Evolutionary conservation across 1,284 basidiomycete genomes (phyloP), one percentile per base, ranked within the genome.

Genomic region (Heimioporus punctisporus): DNA sequence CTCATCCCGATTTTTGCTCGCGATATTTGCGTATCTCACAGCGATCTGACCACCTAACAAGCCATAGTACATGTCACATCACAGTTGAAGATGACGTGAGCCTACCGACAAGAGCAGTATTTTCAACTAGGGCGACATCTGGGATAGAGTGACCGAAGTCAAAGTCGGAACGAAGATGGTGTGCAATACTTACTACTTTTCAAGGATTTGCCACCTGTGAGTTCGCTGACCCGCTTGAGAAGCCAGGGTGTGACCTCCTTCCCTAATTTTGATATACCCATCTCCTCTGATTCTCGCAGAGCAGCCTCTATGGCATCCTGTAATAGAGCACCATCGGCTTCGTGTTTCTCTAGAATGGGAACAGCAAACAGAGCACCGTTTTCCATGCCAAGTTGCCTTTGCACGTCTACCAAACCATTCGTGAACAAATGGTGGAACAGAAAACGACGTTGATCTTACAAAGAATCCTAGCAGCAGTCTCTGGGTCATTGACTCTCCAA

Each of bases 191-290:
- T 82, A 91, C 88, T 92, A 61, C 83, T 88, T 41, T 79, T 75
- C 50, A 96, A 74, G 4, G 93, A 93, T 56, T 76, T 78, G 5
- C 93, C 93, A 40, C 80, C 68, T 0, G 92, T 95, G 46, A 99
- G 76, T 69, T 98, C 89, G 10, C 83, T 83, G 3, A 99, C 90
- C 21, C 96, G 85, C 54, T 82, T 80, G 28, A 99, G 78, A 14
- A 99, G 78, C 97, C 97, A 99, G 5, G 97, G 97, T 2, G 97
- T 99, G 12, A 86, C 95, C 59, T 95, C 91, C 66, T 98, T 98
- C 8, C 97, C 97, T 15, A 79, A 76, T 61, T 81, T 88, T 65
- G 84, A 90, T 48, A 98, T 79, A 1, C 95, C 95, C 60, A 88
- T 89, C 59, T 84, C 81, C 59, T 93, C 86, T 10, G 92, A 90